Evolutionary conservation across 1,139 yeast genomes (phyloP), one percentile per base, ranked within the genome.

Genomic region (Magnusiomyces clavatus): DNA sequence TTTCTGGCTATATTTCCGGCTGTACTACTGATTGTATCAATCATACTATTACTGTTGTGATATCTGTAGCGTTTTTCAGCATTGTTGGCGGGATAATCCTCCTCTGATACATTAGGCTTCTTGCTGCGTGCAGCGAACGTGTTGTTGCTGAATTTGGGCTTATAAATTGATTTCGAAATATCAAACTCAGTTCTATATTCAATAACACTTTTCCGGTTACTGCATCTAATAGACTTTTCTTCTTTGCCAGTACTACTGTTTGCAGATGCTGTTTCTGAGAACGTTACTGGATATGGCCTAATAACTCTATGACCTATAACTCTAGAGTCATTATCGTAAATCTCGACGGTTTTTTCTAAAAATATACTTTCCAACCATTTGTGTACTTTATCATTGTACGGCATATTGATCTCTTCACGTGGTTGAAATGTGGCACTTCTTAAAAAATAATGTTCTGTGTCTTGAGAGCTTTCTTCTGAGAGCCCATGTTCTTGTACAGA

Each of bases 381-480:
- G 4, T 46, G 19, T 6, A 61, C 63, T 49, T 62, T 62, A 19
- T 55, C 57, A 14, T 54, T 46, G 47, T 47, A 57, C 16, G 54
- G 53, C 64, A 61, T 61, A 43, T 56, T 56, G 14, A 51, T 50
- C 37, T 61, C 65, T 35, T 53, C 51, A 5, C 63, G 49, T 1
- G 61, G 61, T 53, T 54, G 45, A 57, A 57, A 13, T 17, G 40
- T 37, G 47, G 16, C 3, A 20, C 31, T n/a, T 48, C 17, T 5
- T 50, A 35, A 6, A 47, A 37, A 14, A 34, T 41, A 37, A 38
- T 31, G n/a, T 17, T 36, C 11, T 20, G 37, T 2, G 41, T 41
- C 17, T 34, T 35, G 5, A 29, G 31, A 44, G 3, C 3, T 3
- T 14, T 14, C 16, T 35, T 31, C 14, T 35, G 3, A 10, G 10